These are phyloP conservation scores for Silybum marianum DNA, from an alignment of 129 eudicot species.

Conservation along the genomic window DNA sequence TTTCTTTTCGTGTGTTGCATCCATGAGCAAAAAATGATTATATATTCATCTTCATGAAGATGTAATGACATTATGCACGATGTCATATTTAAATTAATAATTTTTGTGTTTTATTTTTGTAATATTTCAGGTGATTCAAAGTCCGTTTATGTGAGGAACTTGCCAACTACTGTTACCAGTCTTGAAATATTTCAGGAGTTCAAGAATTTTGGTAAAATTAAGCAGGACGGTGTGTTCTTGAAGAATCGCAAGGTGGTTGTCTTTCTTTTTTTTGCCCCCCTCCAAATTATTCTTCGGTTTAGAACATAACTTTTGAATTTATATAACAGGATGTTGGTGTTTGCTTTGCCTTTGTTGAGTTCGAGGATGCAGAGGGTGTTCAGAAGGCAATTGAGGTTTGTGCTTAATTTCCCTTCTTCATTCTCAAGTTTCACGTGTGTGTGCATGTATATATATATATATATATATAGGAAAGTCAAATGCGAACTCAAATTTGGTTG, in stretches of 20 bases:
- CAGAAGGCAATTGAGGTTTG: slow-evolving; percentile 68
- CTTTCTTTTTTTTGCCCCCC: not conserved
- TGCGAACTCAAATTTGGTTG: too few species aligned
- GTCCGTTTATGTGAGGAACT: slow-evolving; percentile 89
- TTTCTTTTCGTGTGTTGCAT: not conserved
- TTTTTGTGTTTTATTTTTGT: slow-evolving; percentile 1
- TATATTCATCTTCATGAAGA: not conserved
- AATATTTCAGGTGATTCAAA: slow-evolving; percentile 60
- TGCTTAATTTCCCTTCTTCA: not conserved
- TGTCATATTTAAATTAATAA: not conserved
- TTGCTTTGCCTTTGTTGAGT: slow-evolving; percentile 84
- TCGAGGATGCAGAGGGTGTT: slow-evolving; percentile 74
- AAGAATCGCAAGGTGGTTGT: slow-evolving; percentile 69
- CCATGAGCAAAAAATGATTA: not conserved
- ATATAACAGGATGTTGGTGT: slow-evolving; percentile 66
- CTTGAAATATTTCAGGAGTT: slow-evolving; percentile 71
- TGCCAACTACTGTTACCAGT: slow-evolving; percentile 72
- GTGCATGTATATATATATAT: not conserved
- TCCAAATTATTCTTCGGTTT: not conserved
- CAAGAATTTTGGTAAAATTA: slow-evolving; percentile 59
- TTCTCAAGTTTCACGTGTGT: not conserved
- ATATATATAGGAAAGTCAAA: too few species aligned
- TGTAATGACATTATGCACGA: not conserved
- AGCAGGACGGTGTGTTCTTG: slow-evolving; percentile 64
- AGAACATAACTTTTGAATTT: slow-evolving; percentile 10